phyloP scores from a whole-genome alignment of 2,329 filamentous ascomycete species.

The Myriosclerotinia scirpicola region DNA sequence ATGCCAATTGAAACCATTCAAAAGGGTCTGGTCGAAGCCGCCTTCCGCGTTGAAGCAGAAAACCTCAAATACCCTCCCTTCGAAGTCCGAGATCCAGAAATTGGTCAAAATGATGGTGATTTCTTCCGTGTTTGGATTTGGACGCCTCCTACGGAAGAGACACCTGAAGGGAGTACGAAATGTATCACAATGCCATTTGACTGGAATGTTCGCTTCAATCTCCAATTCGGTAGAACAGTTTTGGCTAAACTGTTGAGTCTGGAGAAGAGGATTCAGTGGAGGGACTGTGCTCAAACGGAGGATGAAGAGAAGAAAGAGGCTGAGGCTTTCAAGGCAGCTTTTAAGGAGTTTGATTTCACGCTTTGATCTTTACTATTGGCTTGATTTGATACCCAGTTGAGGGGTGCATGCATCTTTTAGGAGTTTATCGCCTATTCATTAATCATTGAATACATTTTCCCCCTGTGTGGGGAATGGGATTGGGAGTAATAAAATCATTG shows the following conservation, averaged over 20 bases:
- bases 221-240: constrained; percentile 87
- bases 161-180: constrained; percentile 51
- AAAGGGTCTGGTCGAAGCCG: constrained; percentile 78
- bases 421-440: not conserved
- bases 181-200: constrained; percentile 74
- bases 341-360: constrained; percentile 80
- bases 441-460: not conserved
- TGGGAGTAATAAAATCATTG: not conserved
- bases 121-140: constrained; percentile 85
- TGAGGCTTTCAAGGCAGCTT: constrained; percentile 75
- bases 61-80: constrained; percentile 62
- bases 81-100: constrained; percentile 49
- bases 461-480: too few species aligned
- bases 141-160: constrained; percentile 52
- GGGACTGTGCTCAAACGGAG: constrained; percentile 74
- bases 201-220: constrained; percentile 73
- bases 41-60: constrained; percentile 84
- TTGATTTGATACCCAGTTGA: constrained; percentile 3
- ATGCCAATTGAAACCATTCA: constrained; percentile 66
- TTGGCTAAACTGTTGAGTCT: constrained; percentile 83
- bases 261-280: constrained; percentile 79
- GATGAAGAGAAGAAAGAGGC: constrained; percentile 79
- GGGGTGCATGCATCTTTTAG: not conserved
- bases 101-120: constrained; percentile 57
- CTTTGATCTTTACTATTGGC: constrained; percentile 19